A percentile compares a stretch with the other conserved stretches of the same genome.
These are phyloP conservation scores for Isoetes taiwanensis DNA, from an alignment of 75 land plant genomes.

Conservation along the genomic window DNA sequence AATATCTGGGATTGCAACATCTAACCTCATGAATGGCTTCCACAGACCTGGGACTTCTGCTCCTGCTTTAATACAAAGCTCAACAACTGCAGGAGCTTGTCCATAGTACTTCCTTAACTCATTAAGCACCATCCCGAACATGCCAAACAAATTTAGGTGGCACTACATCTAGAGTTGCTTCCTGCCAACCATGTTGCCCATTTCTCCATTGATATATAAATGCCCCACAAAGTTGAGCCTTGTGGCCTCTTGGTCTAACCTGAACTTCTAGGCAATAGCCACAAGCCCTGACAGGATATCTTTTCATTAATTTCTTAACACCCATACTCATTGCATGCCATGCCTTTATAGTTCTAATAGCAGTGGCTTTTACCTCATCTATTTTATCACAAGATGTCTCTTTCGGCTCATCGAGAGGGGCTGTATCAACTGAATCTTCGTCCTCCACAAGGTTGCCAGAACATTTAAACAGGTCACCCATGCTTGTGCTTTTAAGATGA, in stretches of 20 bases:
- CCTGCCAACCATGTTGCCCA: constrained; percentile 86
- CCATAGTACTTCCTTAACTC: constrained; percentile 50
- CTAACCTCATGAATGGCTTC: constrained; percentile 59
- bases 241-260: constrained; percentile 73
- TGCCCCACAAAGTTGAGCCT: constrained; percentile 53
- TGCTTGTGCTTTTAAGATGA: too few species aligned
- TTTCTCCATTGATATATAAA: constrained; percentile 62
- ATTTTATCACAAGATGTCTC: too few species aligned
- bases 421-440: too few species aligned
- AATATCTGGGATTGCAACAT: constrained; percentile 33
- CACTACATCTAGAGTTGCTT: constrained; percentile 53
- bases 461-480: too few species aligned
- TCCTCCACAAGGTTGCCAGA: too few species aligned
- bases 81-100: constrained; percentile 70
- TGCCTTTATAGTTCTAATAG: constrained; percentile 31
- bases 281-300: constrained; percentile 42
- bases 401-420: too few species aligned
- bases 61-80: constrained; percentile 70
- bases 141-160: constrained; percentile 77
- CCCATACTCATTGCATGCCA: constrained; percentile 42
- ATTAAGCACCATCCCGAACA: constrained; percentile 31
- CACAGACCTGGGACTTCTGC: constrained; percentile 42
- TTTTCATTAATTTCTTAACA: constrained; percentile 27
- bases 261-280: constrained; percentile 75
- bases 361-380: constrained; percentile 26